These are phyloP conservation scores for Fusarium bactridioides DNA, from an alignment of 2,329 filamentous ascomycete genomes.

Conservation along the genomic window DNA sequence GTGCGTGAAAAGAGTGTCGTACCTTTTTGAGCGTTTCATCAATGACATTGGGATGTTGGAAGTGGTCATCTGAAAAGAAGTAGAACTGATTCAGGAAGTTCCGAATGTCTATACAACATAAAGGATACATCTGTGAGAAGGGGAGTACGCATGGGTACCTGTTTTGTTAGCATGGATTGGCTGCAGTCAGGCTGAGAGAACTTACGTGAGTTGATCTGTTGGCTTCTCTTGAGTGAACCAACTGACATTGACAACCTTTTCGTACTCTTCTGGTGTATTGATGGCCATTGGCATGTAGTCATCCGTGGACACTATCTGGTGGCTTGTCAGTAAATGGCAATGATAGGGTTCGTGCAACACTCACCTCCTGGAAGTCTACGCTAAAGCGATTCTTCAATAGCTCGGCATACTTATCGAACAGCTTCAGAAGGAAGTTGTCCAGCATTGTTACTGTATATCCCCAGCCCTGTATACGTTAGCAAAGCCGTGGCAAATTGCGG, in stretches of 20 bases:
- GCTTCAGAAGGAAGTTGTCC: conserved; percentile 82
- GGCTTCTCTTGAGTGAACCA: conserved; percentile 92
- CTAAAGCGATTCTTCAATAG: conserved; percentile 90
- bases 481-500: conserved; percentile 47
- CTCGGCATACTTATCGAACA: conserved; percentile 95
- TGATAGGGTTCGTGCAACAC: background rate
- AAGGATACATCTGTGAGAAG: conserved; percentile 98
- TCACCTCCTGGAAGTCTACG: conserved; percentile 91
- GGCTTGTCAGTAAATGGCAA: conserved; percentile 1
- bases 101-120: conserved; percentile 97
- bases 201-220: conserved; percentile 76
- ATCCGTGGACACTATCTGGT: conserved; percentile 80
- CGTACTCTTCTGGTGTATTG: conserved; percentile 87
- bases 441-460: conserved; percentile 84
- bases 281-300: conserved; percentile 99
- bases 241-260: conserved; percentile 93
- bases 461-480: conserved; percentile 89
- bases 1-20: background rate
- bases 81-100: conserved; percentile 99
- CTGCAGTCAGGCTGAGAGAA: conserved; percentile 17
- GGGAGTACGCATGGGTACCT: conserved; percentile 95
- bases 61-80: conserved; percentile 96
- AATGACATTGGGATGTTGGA: conserved; percentile 87
- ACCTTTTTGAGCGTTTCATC: conserved; percentile 88
- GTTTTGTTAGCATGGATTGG: conserved; percentile 9